Evolutionary conservation across 2,329 filamentous ascomycete species (phyloP), one percentile per base, ranked within the genome.

Genomic region (Huntiella abstrusa): DNA sequence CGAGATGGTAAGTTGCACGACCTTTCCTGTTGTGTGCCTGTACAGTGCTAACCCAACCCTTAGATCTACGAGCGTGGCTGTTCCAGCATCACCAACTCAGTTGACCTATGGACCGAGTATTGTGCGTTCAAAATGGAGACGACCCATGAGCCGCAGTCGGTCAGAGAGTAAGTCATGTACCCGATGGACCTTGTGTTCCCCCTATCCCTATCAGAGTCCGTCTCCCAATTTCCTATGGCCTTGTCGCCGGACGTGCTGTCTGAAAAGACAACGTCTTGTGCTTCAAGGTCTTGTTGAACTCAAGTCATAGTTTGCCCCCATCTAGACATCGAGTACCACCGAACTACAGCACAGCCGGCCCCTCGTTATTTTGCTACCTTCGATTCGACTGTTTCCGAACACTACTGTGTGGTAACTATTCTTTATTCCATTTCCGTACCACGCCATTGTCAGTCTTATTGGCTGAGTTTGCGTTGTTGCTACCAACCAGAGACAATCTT

Each of bases 71-170:
- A 98, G 65, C 77, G 91, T 60, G 91, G 91, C 54, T 82, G 94
- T 56, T 85, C 87, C 38, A 91, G 85, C 64, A 86, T 96, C 57
- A 80, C 82, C 47, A 85, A 83, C 59, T 96, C 88, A 33, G 87
- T 95, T 57, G 91, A 98, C 60, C 70, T 98, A 50, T 98, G 91
- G 91, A 83, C 85, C 45, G 87, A 93, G 57, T 98, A 95, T 67
- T 96, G 88, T 68, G 75, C 79, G 57, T 96, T 96, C 75, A 96
- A 96, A 64, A 86, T 91, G 67, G 86, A 96, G 61, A 96, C 91
- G 49, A 91, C 83, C 55, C 91, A 98, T 66, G 86, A 93, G 60
- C 75, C 84, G 57, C 83, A 92, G 60, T 73, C 92, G 64, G 92
- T 95, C 68, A 80, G 91, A 93, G 91, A 96, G 91, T 98, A 94